Percentiles rank a stretch among this genome's conserved stretches.
These are phyloP conservation scores for Fusarium nelsonii DNA, from an alignment of 2,329 filamentous ascomycete genomes.

Conservation along the genomic window DNA sequence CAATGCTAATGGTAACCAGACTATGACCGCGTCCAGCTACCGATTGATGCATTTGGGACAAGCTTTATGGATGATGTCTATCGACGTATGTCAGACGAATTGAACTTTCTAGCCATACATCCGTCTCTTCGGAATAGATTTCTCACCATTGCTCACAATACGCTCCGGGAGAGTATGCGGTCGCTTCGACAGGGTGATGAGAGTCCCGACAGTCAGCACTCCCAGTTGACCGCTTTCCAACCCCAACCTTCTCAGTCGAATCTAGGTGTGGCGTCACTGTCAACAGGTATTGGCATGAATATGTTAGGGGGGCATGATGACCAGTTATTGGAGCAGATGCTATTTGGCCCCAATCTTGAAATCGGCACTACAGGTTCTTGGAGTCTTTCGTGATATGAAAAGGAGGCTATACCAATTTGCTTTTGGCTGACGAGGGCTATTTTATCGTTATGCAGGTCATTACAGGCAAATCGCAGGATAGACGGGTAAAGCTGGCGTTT, in stretches of 20 bases:
- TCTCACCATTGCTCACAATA: neutral
- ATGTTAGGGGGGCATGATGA: neutral
- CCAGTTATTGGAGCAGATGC: constrained; percentile 5
- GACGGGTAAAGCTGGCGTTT: neutral
- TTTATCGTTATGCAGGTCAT: neutral
- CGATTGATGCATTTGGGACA: constrained; percentile 4
- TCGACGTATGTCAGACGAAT: neutral
- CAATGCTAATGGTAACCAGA: constrained; percentile 23
- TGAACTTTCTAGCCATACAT: neutral
- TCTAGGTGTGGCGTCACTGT: neutral
- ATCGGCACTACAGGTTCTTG: neutral
- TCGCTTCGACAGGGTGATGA: neutral
- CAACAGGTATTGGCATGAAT: neutral
- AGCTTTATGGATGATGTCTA: constrained; percentile 9
- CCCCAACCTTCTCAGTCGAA: neutral
- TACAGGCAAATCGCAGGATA: neutral
- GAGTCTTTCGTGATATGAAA: neutral
- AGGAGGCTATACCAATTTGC: constrained; percentile 24
- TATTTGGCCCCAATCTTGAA: neutral
- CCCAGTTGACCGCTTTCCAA: neutral
- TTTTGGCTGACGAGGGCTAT: neutral
- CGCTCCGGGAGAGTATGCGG: constrained; percentile 10
- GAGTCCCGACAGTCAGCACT: neutral
- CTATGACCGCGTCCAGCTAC: constrained; percentile 6
- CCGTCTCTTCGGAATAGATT: neutral